phyloP scores from a whole-genome alignment of 345 rosid genomes.

The Eucalyptus cloeziana region DNA sequence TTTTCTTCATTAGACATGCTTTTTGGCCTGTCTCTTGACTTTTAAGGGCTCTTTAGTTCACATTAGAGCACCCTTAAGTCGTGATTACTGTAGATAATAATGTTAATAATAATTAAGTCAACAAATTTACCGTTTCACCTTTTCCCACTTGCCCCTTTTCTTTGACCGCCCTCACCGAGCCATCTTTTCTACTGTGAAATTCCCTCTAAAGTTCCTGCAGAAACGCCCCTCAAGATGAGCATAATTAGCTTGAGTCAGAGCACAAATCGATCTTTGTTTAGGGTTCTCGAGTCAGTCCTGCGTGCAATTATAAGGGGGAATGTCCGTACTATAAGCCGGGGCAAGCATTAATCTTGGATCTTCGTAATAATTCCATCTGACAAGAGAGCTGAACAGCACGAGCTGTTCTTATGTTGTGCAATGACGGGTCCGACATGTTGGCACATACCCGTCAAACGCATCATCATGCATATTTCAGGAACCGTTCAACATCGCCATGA shows the following conservation, averaged over 20 bases:
- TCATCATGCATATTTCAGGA: slow-evolving; percentile 11
- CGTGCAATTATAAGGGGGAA: background rate
- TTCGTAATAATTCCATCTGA: background rate
- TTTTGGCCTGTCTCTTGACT: background rate
- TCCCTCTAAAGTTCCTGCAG: background rate
- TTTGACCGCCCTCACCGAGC: background rate
- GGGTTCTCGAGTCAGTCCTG: background rate
- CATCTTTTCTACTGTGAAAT: background rate
- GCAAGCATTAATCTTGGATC: background rate
- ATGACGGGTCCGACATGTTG: slow-evolving; percentile 10
- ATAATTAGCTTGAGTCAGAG: background rate
- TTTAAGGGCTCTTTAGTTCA: background rate
- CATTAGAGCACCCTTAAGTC: background rate
- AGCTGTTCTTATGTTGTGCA: background rate
- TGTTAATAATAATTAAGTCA: background rate
- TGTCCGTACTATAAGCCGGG: background rate
- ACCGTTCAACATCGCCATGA: background rate
- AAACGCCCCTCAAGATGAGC: background rate
- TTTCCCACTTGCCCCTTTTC: background rate
- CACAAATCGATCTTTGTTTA: background rate
- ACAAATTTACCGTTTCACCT: background rate
- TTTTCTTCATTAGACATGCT: background rate
- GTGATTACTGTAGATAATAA: background rate
- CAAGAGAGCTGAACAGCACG: background rate
- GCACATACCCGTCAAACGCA: slow-evolving; percentile 12